Evolutionary conservation across 208 protist species (phyloP).

Genomic region (Tritrichomonas musculus): DNA sequence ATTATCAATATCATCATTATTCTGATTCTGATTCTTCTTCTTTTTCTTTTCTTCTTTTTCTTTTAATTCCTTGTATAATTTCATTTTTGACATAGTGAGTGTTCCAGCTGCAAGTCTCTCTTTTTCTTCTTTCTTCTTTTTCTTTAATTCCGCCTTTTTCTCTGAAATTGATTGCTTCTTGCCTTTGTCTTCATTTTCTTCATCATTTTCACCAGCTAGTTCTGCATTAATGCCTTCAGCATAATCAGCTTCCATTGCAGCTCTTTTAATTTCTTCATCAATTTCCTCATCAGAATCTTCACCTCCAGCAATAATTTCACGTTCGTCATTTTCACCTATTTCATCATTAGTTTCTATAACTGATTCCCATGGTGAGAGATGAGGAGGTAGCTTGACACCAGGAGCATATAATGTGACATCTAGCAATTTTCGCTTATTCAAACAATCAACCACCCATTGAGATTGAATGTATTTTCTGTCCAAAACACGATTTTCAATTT

Average conservation of each 20-base stretch:
- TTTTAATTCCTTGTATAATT: neutral
- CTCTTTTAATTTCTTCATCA: neutral
- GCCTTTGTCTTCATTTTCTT: neutral
- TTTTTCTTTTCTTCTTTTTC: neutral
- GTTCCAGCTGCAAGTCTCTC: neutral
- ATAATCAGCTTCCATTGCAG: neutral
- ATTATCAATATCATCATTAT: neutral
- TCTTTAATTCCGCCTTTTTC: neutral
- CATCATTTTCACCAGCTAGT: neutral
- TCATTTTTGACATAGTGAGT: neutral
- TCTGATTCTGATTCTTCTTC: neutral
- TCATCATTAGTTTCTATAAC: neutral
- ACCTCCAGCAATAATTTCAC: neutral
- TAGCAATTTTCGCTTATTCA: neutral
- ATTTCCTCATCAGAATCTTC: neutral
- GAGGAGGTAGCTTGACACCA: neutral
- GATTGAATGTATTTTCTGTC: neutral
- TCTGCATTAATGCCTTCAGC: neutral
- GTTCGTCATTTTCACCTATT: neutral
- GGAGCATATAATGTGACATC: neutral
- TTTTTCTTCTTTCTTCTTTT: slow-evolving; percentile 22
- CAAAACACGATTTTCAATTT: neutral
- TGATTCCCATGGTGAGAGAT: neutral
- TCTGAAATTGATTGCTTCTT: neutral
- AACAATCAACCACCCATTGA: slow-evolving; percentile 22